phyloP scores from a whole-genome alignment of 2,329 filamentous ascomycete species.

The Aspergillus carbonarius region DNA sequence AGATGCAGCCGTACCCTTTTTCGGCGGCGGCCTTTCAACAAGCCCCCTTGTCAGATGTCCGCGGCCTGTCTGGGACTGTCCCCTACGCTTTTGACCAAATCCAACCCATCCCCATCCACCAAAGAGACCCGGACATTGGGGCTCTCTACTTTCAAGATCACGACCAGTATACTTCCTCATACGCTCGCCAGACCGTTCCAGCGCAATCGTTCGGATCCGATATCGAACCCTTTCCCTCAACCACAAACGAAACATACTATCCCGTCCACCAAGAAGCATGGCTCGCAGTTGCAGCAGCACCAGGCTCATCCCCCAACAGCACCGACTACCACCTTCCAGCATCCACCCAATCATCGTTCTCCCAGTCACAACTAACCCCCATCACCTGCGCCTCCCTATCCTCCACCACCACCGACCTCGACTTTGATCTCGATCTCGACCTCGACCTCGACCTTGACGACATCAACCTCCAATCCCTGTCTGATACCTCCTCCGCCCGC shows the following conservation, averaged over 20 bases:
- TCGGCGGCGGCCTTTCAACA: background rate
- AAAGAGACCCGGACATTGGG: background rate
- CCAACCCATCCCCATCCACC: background rate
- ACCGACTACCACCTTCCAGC: background rate
- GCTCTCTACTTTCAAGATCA: constrained; percentile 1
- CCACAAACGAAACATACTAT: background rate
- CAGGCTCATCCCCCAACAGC: background rate
- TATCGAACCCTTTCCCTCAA: background rate
- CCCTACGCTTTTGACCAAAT: constrained; percentile 2
- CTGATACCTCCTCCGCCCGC: constrained; percentile 1
- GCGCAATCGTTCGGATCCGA: background rate
- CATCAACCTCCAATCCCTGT: background rate
- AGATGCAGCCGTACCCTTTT: constrained; percentile 1
- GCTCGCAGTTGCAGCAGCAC: background rate
- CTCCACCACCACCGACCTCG: constrained; percentile 7
- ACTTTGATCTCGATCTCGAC: constrained; percentile 1
- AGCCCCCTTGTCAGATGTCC: background rate
- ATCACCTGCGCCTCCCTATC: background rate
- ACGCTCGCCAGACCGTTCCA: background rate
- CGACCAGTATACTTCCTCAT: background rate
- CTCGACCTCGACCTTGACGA: background rate
- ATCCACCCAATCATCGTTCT: background rate
- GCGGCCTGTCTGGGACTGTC: background rate
- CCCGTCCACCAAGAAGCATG: background rate
- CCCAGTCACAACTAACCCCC: constrained; percentile 5